A percentile compares a stretch with the other conserved stretches of the same genome.
Evolutionary conservation across 1,284 basidiomycete genomes (phyloP).

Genomic region (Austroboletus sp.): DNA sequence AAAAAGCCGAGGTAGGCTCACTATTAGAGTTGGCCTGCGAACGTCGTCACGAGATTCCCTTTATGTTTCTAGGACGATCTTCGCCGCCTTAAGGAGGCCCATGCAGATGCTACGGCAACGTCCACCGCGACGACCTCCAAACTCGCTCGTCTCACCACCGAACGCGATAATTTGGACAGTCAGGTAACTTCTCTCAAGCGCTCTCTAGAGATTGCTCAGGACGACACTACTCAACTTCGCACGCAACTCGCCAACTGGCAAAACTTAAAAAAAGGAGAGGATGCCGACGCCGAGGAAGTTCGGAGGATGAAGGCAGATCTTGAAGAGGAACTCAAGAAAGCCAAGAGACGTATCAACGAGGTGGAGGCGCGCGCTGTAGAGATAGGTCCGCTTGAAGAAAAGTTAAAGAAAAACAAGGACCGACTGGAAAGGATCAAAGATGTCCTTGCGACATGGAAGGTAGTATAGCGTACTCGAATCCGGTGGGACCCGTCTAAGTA

Average conservation of each 20-base stretch:
- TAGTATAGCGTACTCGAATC: constrained; percentile 16
- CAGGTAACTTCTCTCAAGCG: constrained; percentile 50
- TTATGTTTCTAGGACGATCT: constrained; percentile 36
- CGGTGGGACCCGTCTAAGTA: not conserved
- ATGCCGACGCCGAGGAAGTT: constrained; percentile 48
- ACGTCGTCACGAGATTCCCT: not conserved
- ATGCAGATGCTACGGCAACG: constrained; percentile 43
- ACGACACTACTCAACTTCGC: constrained; percentile 48
- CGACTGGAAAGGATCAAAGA: constrained; percentile 42
- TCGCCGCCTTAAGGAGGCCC: constrained; percentile 40
- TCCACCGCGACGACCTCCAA: constrained; percentile 43
- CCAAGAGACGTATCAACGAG: constrained; percentile 42
- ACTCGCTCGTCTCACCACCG: constrained; percentile 51
- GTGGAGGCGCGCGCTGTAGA: constrained; percentile 31
- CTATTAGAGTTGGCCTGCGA: not conserved
- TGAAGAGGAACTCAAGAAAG: constrained; percentile 47
- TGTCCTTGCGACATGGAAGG: constrained; percentile 40
- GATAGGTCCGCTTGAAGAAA: constrained; percentile 18
- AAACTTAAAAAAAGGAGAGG: constrained; percentile 56
- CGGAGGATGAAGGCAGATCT: constrained; percentile 52
- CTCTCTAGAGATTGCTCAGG: constrained; percentile 50
- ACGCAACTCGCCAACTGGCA: constrained; percentile 65
- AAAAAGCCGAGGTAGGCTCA: constrained; percentile 39
- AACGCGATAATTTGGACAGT: constrained; percentile 51
- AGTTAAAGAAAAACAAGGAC: constrained; percentile 38